Evolutionary conservation across 1,284 basidiomycete genomes (phyloP).

Genomic region (Pseudozyma sp.): DNA sequence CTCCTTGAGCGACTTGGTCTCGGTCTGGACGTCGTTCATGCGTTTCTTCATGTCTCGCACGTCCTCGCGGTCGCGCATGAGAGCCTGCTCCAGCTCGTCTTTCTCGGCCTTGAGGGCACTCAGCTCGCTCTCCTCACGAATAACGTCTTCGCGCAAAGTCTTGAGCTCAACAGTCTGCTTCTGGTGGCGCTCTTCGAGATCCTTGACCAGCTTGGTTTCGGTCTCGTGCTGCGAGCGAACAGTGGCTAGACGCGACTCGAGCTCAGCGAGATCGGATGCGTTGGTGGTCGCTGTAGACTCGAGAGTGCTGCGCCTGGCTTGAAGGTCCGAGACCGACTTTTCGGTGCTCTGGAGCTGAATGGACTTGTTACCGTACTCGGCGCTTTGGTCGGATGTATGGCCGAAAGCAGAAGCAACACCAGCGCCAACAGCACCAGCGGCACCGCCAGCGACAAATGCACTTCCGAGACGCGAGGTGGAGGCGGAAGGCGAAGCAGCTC

Average conservation of each 20-base stretch:
- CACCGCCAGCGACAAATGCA: conserved; percentile 21
- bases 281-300: conserved; percentile 48
- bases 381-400: conserved; percentile 33
- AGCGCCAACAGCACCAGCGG: conserved; percentile 23
- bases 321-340: conserved; percentile 54
- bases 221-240: conserved; percentile 81
- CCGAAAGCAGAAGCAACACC: conserved; percentile 23
- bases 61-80: conserved; percentile 94
- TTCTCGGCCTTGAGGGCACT: conserved; percentile 90
- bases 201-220: conserved; percentile 80
- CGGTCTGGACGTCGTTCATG: conserved; percentile 82
- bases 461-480: conserved; percentile 38
- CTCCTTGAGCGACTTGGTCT: conserved; percentile 79
- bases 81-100: conserved; percentile 86
- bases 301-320: conserved; percentile 47
- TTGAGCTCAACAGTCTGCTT: conserved; percentile 83
- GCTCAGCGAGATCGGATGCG: conserved; percentile 54
- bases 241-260: conserved; percentile 63
- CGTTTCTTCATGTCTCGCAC: conserved; percentile 84
- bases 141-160: conserved; percentile 82
- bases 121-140: conserved; percentile 90
- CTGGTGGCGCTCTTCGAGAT: conserved; percentile 79
- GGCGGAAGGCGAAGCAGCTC: conserved; percentile 27
- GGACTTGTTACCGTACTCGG: conserved; percentile 57
- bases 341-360: conserved; percentile 57